Evolutionary conservation across 2,329 filamentous ascomycete species (phyloP).

Genomic region (Xylariaceae sp.): DNA sequence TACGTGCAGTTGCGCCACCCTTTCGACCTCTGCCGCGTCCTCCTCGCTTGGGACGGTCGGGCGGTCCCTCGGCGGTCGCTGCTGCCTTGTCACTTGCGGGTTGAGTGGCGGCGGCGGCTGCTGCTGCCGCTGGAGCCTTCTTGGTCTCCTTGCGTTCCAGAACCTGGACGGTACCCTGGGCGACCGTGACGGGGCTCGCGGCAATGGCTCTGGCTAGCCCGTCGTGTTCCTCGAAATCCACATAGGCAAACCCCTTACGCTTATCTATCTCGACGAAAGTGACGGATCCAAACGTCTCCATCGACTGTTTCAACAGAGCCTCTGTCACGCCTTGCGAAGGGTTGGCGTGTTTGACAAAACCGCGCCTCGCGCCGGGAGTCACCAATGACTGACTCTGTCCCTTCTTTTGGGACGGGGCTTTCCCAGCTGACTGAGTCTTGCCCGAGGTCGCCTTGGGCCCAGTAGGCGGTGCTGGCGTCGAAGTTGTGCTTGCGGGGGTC

Average conservation of each 20-base stretch:
- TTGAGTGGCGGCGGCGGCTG: slow-evolving; percentile 10
- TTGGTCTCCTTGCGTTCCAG: slow-evolving; percentile 66
- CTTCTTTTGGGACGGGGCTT: slow-evolving; percentile 25
- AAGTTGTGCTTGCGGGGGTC: slow-evolving; percentile 18
- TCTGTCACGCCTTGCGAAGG: slow-evolving; percentile 90
- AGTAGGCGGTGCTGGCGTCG: slow-evolving; percentile 25
- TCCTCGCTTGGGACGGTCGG: slow-evolving; percentile 23
- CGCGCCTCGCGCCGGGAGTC: slow-evolving; percentile 50
- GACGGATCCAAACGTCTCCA: slow-evolving; percentile 67
- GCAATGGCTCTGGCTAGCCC: slow-evolving; percentile 70
- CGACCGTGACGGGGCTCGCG: slow-evolving; percentile 74
- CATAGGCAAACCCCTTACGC: slow-evolving; percentile 89
- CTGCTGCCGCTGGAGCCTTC: no score
- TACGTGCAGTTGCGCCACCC: slow-evolving; percentile 13
- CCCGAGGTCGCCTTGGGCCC: slow-evolving; percentile 19
- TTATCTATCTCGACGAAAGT: slow-evolving; percentile 85
- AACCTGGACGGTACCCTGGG: slow-evolving; percentile 79
- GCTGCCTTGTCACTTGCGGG: slow-evolving; percentile 16
- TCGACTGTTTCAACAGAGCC: slow-evolving; percentile 63
- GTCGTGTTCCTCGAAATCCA: slow-evolving; percentile 72
- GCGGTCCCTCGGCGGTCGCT: slow-evolving; percentile 13
- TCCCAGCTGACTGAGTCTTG: slow-evolving; percentile 15
- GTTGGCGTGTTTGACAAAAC: slow-evolving; percentile 77
- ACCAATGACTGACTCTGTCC: slow-evolving; percentile 18
- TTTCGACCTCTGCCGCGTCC: slow-evolving; percentile 23